phyloP scores from a whole-genome alignment of 2,329 filamentous ascomycete species.

The Ilyonectria mors-panacis region DNA sequence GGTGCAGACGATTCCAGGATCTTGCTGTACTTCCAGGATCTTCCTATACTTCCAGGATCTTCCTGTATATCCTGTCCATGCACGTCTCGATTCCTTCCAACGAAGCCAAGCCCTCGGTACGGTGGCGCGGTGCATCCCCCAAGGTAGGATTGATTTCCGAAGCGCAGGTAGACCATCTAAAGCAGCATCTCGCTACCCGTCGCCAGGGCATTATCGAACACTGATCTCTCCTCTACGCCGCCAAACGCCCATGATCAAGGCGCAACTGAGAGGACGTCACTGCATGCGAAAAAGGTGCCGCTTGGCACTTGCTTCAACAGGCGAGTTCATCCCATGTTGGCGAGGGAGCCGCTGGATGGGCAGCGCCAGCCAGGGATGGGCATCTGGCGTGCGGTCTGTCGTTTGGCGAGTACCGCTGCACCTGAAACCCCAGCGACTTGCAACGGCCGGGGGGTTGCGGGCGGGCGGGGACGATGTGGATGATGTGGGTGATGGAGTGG shows the following conservation, averaged over 20 bases:
- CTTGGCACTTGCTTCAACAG: conserved; percentile 1
- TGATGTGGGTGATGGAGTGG: neutral
- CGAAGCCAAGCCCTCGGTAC: neutral
- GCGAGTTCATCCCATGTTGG: conserved; percentile 26
- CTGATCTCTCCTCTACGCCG: neutral
- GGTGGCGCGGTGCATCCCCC: neutral
- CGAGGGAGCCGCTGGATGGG: neutral
- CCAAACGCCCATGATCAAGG: neutral
- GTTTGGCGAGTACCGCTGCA: conserved; percentile 37
- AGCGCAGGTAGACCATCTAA: neutral
- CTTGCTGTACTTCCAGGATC: too few relatives aligned
- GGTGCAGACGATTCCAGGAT: neutral
- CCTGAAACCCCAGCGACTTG: conserved; percentile 41
- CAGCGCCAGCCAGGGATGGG: neutral
- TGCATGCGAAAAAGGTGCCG: neutral
- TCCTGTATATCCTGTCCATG: neutral
- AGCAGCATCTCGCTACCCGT: neutral
- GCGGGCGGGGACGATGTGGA: neutral
- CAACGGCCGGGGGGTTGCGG: conserved; percentile 10
- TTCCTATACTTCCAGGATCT: too few relatives aligned
- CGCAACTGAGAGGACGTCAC: neutral
- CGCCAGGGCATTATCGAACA: neutral
- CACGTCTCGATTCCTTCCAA: neutral
- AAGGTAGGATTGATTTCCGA: neutral
- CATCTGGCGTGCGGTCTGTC: conserved; percentile 20